A percentile compares a stretch with the other conserved stretches of the same genome.
Conservation (phyloP, 208 protist species). For the Histomonas meleagridis region DNA sequence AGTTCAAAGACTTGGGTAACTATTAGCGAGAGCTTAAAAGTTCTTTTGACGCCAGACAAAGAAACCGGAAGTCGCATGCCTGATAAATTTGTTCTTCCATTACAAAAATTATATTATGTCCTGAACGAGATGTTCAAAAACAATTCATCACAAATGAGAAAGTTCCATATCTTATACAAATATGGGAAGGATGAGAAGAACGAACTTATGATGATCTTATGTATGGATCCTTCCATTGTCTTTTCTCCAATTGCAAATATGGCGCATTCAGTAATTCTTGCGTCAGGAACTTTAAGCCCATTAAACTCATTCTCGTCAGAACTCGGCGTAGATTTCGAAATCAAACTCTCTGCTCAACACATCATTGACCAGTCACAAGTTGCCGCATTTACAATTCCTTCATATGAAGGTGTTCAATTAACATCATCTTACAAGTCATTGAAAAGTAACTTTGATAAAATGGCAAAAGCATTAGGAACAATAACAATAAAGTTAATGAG, state of each 20-base stretch:
- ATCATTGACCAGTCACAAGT: background rate
- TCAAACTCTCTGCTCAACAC: background rate
- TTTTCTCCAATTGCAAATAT: background rate
- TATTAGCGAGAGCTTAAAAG: no score
- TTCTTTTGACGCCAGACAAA: no score
- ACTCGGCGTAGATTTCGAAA: background rate
- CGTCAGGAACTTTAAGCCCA: conserved; percentile 18
- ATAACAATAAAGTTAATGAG: background rate
- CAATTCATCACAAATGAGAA: no score
- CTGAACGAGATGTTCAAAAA: no score
- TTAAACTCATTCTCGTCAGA: background rate
- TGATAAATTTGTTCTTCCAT: no score
- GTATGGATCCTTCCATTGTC: background rate
- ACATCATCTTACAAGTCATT: background rate
- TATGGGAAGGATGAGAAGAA: background rate
- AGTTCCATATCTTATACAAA: no score
- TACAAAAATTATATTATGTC: no score
- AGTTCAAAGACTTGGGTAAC: no score
- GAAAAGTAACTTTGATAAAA: background rate
- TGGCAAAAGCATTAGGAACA: background rate
- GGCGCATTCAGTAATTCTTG: background rate
- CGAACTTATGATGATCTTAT: background rate
- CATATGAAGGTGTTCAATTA: background rate
- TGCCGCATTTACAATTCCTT: background rate
- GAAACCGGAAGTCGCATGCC: no score